Percentiles rank a stretch among this genome's conserved stretches.
Conservation (phyloP, 1,284 basidiomycete species). For the Pseudozyma flocculosa region DNA sequence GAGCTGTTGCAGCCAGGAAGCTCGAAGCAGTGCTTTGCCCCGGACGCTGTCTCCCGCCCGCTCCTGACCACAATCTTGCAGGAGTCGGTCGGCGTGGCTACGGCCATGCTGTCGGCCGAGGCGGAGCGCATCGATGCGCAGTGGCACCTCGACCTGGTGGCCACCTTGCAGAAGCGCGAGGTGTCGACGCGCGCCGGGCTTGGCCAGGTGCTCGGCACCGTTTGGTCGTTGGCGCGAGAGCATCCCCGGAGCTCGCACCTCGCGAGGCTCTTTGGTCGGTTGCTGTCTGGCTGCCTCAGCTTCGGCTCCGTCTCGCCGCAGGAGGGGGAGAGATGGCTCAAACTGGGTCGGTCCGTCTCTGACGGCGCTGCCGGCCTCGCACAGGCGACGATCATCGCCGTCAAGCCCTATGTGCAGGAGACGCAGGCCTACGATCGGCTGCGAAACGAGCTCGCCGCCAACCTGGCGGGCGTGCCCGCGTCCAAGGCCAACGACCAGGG, state of each 20-base stretch:
- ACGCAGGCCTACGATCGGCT: conserved; percentile 72
- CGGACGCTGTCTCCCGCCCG: conserved; percentile 1
- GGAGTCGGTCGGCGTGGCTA: conserved; percentile 27
- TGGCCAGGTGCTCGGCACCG: conserved; percentile 16
- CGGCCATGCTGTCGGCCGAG: conserved; percentile 25
- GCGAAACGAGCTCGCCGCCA: conserved; percentile 84
- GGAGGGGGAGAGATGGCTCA: conserved; percentile 48
- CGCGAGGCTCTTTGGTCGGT: conserved; percentile 43
- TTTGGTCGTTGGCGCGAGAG: conserved; percentile 18
- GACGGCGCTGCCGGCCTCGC: conserved; percentile 19
- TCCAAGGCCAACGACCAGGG: conserved; percentile 70
- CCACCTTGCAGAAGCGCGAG: conserved; percentile 16
- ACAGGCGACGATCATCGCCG: conserved; percentile 25
- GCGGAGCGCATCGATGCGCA: conserved; percentile 19
- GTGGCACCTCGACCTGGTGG: conserved; percentile 35
- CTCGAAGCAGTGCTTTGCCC: conserved; percentile 22
- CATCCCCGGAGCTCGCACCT: conserved; percentile 17
- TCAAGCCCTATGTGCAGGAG: conserved; percentile 29
- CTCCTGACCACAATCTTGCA: conserved; percentile 11
- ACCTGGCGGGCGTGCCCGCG: conserved; percentile 70
- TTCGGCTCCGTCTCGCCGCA: conserved; percentile 39
- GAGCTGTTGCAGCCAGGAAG: conserved; percentile 60
- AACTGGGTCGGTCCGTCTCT: conserved; percentile 27
- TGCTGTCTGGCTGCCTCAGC: conserved; percentile 44
- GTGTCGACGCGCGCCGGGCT: conserved; percentile 15